Percentiles rank a stretch among this genome's conserved stretches.
Conservation (phyloP, 306 rosid species). For the Vigna reflexopilosa region DNA sequence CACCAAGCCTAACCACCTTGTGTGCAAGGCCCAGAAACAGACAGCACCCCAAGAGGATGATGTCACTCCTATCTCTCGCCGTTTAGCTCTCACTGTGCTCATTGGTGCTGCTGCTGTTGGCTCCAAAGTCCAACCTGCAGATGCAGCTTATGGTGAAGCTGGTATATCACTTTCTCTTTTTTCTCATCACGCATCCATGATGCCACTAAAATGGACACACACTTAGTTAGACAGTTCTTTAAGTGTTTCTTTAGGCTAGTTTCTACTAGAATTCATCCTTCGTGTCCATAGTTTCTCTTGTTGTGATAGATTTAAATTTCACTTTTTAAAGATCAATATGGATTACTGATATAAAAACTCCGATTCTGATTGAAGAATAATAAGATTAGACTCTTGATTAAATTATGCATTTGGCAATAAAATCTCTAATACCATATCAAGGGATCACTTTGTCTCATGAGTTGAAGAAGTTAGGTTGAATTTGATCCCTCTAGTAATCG, state of each 20-base stretch:
- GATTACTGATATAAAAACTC: too few relatives aligned
- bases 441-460: not conserved
- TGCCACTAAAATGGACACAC: too few relatives aligned
- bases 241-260: too few relatives aligned
- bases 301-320: too few relatives aligned
- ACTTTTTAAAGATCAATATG: too few relatives aligned
- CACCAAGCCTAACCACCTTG: constrained; percentile 59
- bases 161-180: constrained; percentile 51
- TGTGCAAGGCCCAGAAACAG: constrained; percentile 85
- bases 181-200: not conserved
- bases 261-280: not conserved
- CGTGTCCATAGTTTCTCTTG: too few relatives aligned
- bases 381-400: not conserved
- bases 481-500: constrained; percentile 9
- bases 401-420: not conserved
- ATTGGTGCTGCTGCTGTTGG: constrained; percentile 89
- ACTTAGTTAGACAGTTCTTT: too few relatives aligned
- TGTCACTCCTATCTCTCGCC: constrained; percentile 61
- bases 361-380: not conserved
- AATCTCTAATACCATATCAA: not conserved
- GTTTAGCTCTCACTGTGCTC: constrained; percentile 88
- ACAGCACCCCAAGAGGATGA: constrained; percentile 52
- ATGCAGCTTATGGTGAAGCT: constrained; percentile 96
- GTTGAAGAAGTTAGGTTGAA: not conserved
- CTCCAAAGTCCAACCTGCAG: constrained; percentile 90